phyloP scores from a whole-genome alignment of 192 early-diverging fungal species.

The Coemansia sp. region DNA sequence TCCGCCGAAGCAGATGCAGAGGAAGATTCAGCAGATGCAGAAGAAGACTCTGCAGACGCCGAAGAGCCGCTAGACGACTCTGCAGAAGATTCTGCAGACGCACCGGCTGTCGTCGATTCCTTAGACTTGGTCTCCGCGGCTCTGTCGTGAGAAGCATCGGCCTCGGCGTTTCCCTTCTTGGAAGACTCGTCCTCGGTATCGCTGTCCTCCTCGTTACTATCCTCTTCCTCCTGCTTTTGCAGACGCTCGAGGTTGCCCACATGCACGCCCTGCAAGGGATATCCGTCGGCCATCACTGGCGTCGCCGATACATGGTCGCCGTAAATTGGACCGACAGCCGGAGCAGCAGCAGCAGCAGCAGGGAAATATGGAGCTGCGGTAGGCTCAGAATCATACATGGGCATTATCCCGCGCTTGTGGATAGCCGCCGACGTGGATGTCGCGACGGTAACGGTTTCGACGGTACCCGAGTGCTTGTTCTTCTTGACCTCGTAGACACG shows the following conservation, averaged over 20 bases:
- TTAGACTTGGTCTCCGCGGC: conserved; percentile 9
- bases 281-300: conserved; percentile 1
- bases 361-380: conserved; percentile 3
- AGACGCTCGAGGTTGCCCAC: conserved; percentile 23
- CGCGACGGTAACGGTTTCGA: not conserved
- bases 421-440: conserved; percentile 9
- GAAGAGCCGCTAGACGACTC: conserved; percentile 9
- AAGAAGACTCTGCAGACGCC: conserved; percentile 7
- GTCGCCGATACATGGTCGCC: not conserved
- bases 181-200: conserved; percentile 15
- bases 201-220: conserved; percentile 17
- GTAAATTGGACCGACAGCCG: not conserved
- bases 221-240: conserved; percentile 17
- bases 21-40: not conserved
- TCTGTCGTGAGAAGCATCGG: conserved; percentile 8
- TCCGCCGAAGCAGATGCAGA: conserved; percentile 10
- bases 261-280: not conserved
- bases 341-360: not conserved
- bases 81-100: not conserved
- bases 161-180: conserved; percentile 13
- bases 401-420: conserved; percentile 40
- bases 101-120: conserved; percentile 1
- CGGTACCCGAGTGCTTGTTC: conserved; percentile 27
- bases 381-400: conserved; percentile 21
- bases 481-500: conserved; percentile 53